Evolutionary conservation across 2,329 filamentous ascomycete species (phyloP).

Genomic region (Colletotrichum endophyticum): DNA sequence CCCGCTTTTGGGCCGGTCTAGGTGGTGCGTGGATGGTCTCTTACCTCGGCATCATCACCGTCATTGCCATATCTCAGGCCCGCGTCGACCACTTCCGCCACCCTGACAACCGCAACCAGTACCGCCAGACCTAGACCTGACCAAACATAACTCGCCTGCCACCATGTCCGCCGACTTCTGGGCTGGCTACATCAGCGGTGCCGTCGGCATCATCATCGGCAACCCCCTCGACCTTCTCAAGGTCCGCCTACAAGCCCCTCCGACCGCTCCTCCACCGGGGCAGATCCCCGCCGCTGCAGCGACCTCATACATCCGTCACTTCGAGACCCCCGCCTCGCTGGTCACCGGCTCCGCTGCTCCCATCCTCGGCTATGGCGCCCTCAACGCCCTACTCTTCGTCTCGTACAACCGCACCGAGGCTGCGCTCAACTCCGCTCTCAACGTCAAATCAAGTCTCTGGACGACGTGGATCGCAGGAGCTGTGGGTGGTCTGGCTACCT

Average conservation of each 20-base stretch:
- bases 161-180: conserved; percentile 88
- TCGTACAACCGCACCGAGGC: conserved; percentile 86
- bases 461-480: conserved; percentile 83
- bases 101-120: conserved; percentile 5
- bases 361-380: conserved; percentile 85
- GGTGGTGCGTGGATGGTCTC: conserved; percentile 22
- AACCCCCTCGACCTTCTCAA: conserved; percentile 57
- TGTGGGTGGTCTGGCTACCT: conserved; percentile 82
- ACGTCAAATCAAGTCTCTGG: conserved; percentile 53
- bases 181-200: conserved; percentile 90
- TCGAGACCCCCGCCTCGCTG: conserved; percentile 42
- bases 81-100: conserved; percentile 19
- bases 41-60: conserved; percentile 18
- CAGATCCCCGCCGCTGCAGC: conserved; percentile 23
- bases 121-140: background rate
- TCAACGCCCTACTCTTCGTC: conserved; percentile 90
- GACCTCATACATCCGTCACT: conserved; percentile 31
- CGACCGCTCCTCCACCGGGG: background rate
- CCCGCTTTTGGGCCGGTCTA: conserved; percentile 22
- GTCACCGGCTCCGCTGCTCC: conserved; percentile 79
- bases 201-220: conserved; percentile 62
- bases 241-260: conserved; percentile 75
- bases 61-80: conserved; percentile 18
- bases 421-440: conserved; percentile 52
- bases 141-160: background rate